A percentile compares a stretch with the other conserved stretches of the same genome.
These are phyloP conservation scores for Phaffomyces thermotolerans DNA, from an alignment of 805 yeast species.

Conservation along the genomic window DNA sequence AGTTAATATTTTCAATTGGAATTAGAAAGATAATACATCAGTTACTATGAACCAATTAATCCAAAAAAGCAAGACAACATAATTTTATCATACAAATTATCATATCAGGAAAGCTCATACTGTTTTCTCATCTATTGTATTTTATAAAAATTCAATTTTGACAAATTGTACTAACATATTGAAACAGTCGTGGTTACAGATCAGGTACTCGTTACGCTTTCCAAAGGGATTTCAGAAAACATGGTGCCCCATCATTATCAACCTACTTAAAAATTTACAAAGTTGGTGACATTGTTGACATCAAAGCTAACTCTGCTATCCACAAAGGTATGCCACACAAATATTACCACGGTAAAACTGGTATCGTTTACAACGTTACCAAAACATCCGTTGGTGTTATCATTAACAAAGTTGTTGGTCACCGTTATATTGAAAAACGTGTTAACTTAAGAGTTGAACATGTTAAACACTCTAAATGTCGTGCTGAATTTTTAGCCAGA, in stretches of 20 bases:
- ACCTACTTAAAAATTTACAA: conserved; percentile 96
- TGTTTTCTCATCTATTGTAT: no score
- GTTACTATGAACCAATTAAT: no score
- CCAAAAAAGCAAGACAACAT: no score
- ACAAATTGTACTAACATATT: conserved; percentile 10
- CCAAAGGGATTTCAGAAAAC: conserved; percentile 97
- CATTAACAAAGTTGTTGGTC: conserved; percentile 96
- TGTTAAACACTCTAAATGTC: conserved; percentile 99
- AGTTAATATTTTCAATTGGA: no score
- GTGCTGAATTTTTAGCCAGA: conserved; percentile 98
- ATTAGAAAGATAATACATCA: no score
- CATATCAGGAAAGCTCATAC: no score
- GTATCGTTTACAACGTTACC: conserved; percentile 98
- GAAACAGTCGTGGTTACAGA: conserved; percentile 91
- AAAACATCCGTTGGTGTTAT: conserved; percentile 97
- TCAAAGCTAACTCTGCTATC: conserved; percentile 98
- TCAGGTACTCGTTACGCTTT: conserved; percentile 99
- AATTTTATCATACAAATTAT: no score
- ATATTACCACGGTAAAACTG: conserved; percentile 99
- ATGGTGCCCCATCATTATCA: conserved; percentile 91
- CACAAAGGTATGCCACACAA: conserved; percentile 99
- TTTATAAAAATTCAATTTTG: no score
- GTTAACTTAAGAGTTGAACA: conserved; percentile 98
- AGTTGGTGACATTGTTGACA: conserved; percentile 99
- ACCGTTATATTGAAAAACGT: conserved; percentile 99